Base-by-base conservation (phyloP, 1,139 yeast genomes). In the Yamadazyma oceani region DNA sequence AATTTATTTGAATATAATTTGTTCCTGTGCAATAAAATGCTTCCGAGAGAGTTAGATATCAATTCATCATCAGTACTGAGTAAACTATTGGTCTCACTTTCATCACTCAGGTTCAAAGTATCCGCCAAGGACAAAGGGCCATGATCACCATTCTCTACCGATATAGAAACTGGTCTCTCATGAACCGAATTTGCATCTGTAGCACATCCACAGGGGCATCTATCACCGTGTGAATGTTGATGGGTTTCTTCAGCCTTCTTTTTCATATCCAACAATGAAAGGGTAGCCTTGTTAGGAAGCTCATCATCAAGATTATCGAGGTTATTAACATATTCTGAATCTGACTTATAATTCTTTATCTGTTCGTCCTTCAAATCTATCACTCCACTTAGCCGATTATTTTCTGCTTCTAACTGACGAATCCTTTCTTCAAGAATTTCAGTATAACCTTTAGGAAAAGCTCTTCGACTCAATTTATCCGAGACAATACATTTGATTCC, bases 361-460 rank as follows among this genome's bases (percentile, higher is more conserved):
- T 78, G 85, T 48, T 80, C 85, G 52, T 81, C 86, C 46, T 81
- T 66, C 43, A 78, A 60, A 45, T 80, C 84, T 33, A 81, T 62
- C 26, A 81, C 55, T 4, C 79, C 78, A 17, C 67, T 61, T 19
- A 71, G 50, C 42, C 69, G 60, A 36, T 59, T 66, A 50, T 70
- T 71, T 40, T 70, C 76, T 1, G 69, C 59, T 45, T 71, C 75
- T 5, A 71, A 53, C 42, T 68, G 75, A 19, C 76, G 57, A 28
- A 70, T 67, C 39, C 75, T 51, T 39, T 70, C 75, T 43, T 71
- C 77, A 22, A 71, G 51, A 0, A 73, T 69, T 42, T 71, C 76
- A 1, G 77, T 71, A 41, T 71, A 72, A 1, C 77, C 78, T 46
- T 69, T 70, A n/a, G 77, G 77, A 36, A 68, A 71, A 0, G 73